These are phyloP conservation scores for Arthrobotrys pseudoclavata DNA, from an alignment of 2,329 filamentous ascomycete species.

Conservation along the genomic window DNA sequence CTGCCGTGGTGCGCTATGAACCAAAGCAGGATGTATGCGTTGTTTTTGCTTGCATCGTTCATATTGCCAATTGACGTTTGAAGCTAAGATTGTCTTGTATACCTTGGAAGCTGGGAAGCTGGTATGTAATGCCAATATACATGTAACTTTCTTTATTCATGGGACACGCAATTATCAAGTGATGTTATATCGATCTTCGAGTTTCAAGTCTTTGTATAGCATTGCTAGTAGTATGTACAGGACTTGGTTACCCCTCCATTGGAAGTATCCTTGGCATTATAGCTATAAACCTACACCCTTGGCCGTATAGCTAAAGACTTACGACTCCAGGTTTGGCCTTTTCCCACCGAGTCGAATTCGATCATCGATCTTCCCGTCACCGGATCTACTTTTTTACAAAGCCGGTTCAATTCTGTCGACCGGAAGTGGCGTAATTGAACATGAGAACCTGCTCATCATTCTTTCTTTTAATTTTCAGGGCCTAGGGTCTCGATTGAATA, in stretches of 20 bases:
- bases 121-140: not conserved
- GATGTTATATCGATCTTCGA: slow-evolving; percentile 12
- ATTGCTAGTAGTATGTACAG: not conserved
- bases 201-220: slow-evolving; percentile 4
- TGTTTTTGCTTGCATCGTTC: slow-evolving; percentile 22
- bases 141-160: not conserved
- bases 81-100: slow-evolving; percentile 3
- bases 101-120: not conserved
- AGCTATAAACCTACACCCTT: not conserved
- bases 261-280: not conserved
- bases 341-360: slow-evolving; percentile 1
- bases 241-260: not conserved
- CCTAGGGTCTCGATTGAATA: slow-evolving; percentile 33
- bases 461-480: not conserved
- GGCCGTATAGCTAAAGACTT: not conserved
- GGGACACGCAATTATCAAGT: slow-evolving; percentile 29
- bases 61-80: slow-evolving; percentile 24
- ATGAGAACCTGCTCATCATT: slow-evolving; percentile 35
- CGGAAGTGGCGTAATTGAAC: slow-evolving; percentile 36
- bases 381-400: slow-evolving; percentile 29
- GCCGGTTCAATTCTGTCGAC: slow-evolving; percentile 23
- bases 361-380: slow-evolving; percentile 26
- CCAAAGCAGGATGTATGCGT: slow-evolving; percentile 32
- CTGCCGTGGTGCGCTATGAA: not conserved
- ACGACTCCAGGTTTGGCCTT: not conserved